Percentiles rank a stretch among this genome's conserved stretches.
These are phyloP conservation scores for Gynandropsis gynandra DNA, from an alignment of 345 rosid genomes.

Conservation along the genomic window DNA sequence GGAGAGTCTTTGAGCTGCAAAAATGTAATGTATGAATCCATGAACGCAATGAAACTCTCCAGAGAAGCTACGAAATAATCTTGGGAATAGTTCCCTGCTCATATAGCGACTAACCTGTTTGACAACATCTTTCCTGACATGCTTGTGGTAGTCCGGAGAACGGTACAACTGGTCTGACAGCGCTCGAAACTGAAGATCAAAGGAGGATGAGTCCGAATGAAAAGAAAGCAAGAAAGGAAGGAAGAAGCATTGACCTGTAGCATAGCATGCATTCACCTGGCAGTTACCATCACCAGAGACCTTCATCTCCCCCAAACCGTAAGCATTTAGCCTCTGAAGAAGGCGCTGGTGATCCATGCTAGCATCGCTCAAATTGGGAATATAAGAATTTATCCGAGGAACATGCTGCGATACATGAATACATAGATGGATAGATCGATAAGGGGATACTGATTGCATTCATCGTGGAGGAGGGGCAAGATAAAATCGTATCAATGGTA, in stretches of 20 bases:
- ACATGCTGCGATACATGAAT: slow-evolving; percentile 50
- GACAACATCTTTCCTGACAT: slow-evolving; percentile 72
- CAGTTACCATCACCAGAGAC: slow-evolving; percentile 98
- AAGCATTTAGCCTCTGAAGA: slow-evolving; percentile 66
- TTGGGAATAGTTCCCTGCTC: slow-evolving; percentile 5
- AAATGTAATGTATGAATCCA: slow-evolving; percentile 11
- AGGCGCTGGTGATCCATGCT: slow-evolving; percentile 90
- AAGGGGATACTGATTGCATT: not conserved
- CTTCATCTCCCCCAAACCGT: slow-evolving; percentile 76
- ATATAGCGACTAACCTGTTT: slow-evolving; percentile 62
- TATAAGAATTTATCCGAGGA: slow-evolving; percentile 69
- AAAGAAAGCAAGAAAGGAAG: not conserved
- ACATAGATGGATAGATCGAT: not conserved
- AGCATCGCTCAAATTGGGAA: slow-evolving; percentile 71
- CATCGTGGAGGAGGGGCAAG: too few species aligned
- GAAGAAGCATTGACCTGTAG: slow-evolving; percentile 12
- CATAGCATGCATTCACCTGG: slow-evolving; percentile 48
- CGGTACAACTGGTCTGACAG: slow-evolving; percentile 82
- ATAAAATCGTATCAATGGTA: not conserved
- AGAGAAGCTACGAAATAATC: slow-evolving; percentile 1
- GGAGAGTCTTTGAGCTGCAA: slow-evolving; percentile 70
- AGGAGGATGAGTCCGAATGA: not conserved
- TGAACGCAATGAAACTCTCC: not conserved
- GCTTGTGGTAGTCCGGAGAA: slow-evolving; percentile 88
- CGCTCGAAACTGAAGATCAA: slow-evolving; percentile 80